Evolutionary conservation across 495 filamentous ascomycete genomes (phyloP), one percentile per base, ranked within the genome.

Genomic region (Apiosordaria backusii): DNA sequence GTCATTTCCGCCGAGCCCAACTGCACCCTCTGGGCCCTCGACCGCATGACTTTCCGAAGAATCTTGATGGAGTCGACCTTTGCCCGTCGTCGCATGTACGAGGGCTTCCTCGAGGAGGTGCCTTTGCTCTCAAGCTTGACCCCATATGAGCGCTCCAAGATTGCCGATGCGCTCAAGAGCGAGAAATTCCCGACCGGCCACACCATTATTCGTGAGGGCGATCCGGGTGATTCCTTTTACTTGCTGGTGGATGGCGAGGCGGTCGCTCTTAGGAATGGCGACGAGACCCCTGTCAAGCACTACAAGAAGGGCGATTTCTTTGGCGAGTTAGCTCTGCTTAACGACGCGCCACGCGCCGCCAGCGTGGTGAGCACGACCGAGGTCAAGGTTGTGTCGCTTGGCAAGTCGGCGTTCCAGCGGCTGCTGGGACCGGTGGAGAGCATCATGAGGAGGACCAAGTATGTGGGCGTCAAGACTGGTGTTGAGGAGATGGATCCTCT

Each of bases 61-160:
- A 98, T 99, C 71, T 83, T 99, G 62, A 97, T 99, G 96, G 95
- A 98, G 79, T 93, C 91, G 59, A 96, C 95, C 19, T 99, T 97
- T 79, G 91, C 94, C 73, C 91, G 94, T 29, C 88, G 95, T 65
- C 90, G 93, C 69, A 92, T 98, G 88, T 99, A 98, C 76, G 95
- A 99, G 75, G 89, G 88, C 71, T 98, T 99, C 82, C 84, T 99
- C n/a, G 93, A 96, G 74, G 94, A 97, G 78, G 94, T 99, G 4
- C 90, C 91, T 0, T 83, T 98, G n/a, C 86, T 98, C 13, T 86
- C 88, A 15, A 88, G 84, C 25, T 85, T 99, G 54, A 94, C 93
- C 21, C 82, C 89, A 0, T 98, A 97, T 73, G 95, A 99, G 77
- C 89, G 96, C 9, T 88, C 90, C 57, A 99, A 99, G 82, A 97